These are phyloP conservation scores for Liriodendron chinense DNA, from an alignment of 164 flowering plant species.

Conservation along the genomic window DNA sequence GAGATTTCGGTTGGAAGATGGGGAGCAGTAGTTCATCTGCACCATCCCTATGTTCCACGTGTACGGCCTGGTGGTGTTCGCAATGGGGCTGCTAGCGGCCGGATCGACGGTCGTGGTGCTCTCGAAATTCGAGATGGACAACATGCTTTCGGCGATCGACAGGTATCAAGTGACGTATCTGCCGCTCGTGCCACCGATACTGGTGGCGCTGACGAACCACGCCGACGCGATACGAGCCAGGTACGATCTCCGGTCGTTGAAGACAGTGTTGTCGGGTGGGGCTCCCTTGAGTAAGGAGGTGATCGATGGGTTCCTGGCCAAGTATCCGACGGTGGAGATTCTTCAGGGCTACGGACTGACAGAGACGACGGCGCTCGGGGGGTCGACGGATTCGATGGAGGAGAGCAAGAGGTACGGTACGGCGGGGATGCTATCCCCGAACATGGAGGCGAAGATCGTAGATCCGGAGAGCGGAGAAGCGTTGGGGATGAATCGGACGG, in stretches of 20 bases:
- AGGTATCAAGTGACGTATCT: constrained; percentile 44
- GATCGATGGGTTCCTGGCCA: constrained; percentile 60
- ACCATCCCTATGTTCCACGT: constrained; percentile 95
- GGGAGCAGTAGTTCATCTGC: constrained; percentile 47
- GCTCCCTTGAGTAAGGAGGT: too few relatives aligned
- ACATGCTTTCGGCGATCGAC: constrained; percentile 36
- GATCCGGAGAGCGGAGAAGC: constrained; percentile 63
- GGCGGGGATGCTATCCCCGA: constrained; percentile 70
- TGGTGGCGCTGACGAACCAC: constrained; percentile 44
- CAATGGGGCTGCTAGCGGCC: constrained; percentile 44
- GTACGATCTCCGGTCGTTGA: constrained; percentile 55
- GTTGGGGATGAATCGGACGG: constrained; percentile 57
- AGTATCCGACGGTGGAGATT: constrained; percentile 61
- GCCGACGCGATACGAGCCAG: constrained; percentile 34
- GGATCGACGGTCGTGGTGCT: constrained; percentile 58
- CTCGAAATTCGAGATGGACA: too few relatives aligned
- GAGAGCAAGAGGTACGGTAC: constrained; percentile 85
- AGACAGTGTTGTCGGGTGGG: constrained; percentile 63
- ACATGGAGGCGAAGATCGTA: constrained; percentile 72
- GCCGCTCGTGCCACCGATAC: constrained; percentile 65
- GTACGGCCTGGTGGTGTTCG: constrained; percentile 68
- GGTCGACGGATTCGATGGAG: constrained; percentile 74
- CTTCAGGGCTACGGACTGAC: constrained; percentile 92
- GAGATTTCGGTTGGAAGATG: constrained; percentile 36
- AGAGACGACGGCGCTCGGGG: constrained; percentile 77